Evolutionary conservation across 768 basidiomycete genomes (phyloP).

Genomic region (Kwoniella heveanensis): DNA sequence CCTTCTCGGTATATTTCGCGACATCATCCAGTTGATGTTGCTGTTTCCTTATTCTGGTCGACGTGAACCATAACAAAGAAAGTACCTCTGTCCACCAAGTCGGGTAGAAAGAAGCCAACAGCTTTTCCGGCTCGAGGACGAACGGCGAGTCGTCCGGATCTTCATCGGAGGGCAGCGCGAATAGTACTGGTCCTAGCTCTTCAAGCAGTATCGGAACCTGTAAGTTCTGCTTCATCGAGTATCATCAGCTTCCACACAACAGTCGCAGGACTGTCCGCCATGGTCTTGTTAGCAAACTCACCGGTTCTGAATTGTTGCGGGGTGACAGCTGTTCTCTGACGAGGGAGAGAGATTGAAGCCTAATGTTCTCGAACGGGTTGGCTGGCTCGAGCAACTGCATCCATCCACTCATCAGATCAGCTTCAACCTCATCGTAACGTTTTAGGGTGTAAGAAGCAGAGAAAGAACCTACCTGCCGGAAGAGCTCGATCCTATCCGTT

Average conservation of each 20-base stretch:
- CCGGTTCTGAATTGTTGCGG: neutral
- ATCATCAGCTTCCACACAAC: no score
- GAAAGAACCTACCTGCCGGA: constrained; percentile 33
- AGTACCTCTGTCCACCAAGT: constrained; percentile 28
- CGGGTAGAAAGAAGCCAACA: constrained; percentile 16
- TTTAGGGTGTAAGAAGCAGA: neutral
- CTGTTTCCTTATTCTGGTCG: constrained; percentile 1
- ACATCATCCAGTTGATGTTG: constrained; percentile 4
- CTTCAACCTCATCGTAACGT: neutral
- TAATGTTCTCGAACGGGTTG: constrained; percentile 41
- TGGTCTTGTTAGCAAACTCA: no score
- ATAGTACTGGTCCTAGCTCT: constrained; percentile 12
- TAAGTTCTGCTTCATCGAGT: neutral
- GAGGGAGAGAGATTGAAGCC: constrained; percentile 30
- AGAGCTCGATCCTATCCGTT: constrained; percentile 28
- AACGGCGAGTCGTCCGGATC: constrained; percentile 14
- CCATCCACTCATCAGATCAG: neutral
- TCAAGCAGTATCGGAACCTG: constrained; percentile 3
- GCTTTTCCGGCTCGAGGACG: neutral
- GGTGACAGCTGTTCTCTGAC: constrained; percentile 29
- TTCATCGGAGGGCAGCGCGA: constrained; percentile 4
- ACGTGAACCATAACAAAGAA: constrained; percentile 23
- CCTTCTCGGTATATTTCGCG: no score
- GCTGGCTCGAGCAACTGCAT: constrained; percentile 35
- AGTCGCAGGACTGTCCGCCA: no score